Base-by-base conservation (phyloP, 148 eudicot species). In the Rhododendron kiyosumense region DNA sequence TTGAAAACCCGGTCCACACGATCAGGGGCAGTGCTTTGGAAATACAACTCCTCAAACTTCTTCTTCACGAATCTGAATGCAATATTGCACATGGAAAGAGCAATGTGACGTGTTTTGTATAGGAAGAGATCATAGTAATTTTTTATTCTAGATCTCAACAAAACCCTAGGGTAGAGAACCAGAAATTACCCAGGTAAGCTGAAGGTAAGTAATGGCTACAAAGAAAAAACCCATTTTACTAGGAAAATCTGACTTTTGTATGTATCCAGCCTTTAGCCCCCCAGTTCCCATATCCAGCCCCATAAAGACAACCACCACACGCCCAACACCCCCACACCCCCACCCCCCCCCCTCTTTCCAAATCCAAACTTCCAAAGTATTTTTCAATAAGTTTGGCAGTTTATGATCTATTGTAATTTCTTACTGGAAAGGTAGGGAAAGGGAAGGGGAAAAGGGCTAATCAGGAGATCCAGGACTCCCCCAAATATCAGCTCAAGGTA, bases 21-120 rank as follows among this genome's bases (percentile, higher is more conserved):
- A 87, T 95, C 98, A 73, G 98, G 96, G 75, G 96, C 90, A 79
- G 97, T 94, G 90, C 94, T 92, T 74, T 95, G 99, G 88, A 92
- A 95, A 89, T 96, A 96, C 87, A 95, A 89, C 91, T 96, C 99
- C 90, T 96, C 99, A 41, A 96, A 96, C 90, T 95, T 96, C 90
- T 96, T 96, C 91, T 96, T 96, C 84, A 96, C 98, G 86, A 92
- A 96, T 90, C 99, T 95, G 91, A 82, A 61, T 57, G 30, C 34
- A 38, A 73, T 38, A 73, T 54, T 24, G 7, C 75, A 69, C 36
- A 69, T 10, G 36, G 17, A 69, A 69, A 28, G 75, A 28, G 15
- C 30, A 51, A 82, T 28, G 36, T 5, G 10, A 81, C 43, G 20
- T 67, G 74, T 17, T 2, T 11, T 77, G 5, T 18, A 77, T n/a